These are phyloP conservation scores for Carex kokanica DNA, from an alignment of 176 grass and related monocot genomes.

Conservation along the genomic window DNA sequence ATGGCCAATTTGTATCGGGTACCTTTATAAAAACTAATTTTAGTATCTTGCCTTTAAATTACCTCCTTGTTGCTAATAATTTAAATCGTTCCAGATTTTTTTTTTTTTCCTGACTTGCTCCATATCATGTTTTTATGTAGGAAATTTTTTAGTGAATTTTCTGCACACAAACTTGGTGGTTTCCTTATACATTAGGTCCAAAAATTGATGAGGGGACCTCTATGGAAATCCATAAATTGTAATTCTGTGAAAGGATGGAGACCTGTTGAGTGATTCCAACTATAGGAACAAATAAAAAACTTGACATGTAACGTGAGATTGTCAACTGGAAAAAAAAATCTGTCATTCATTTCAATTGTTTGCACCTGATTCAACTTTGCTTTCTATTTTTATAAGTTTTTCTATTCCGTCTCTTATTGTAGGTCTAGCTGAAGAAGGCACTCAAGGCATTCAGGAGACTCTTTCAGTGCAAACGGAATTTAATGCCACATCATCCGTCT, in stretches of 20 bases:
- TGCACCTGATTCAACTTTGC: not conserved
- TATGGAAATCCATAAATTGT: slow-evolving; percentile 5
- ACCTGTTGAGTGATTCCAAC: not conserved
- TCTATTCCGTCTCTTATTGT: not conserved
- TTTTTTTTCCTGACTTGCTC: not conserved
- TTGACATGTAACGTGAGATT: not conserved
- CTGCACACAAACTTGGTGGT: not conserved
- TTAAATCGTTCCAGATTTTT: not conserved
- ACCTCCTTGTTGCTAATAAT: not conserved
- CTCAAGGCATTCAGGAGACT: not conserved
- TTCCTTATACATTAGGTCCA: not conserved
- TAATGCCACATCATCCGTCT: not conserved
- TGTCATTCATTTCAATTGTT: not conserved
- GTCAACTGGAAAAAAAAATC: not conserved
- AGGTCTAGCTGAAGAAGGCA: not conserved
- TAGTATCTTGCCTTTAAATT: not conserved
- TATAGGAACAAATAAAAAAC: not conserved
- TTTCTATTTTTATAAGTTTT: not conserved
- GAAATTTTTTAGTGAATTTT: not conserved
- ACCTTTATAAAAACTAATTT: not conserved
- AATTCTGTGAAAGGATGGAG: slow-evolving; percentile 1
- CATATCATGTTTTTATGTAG: not conserved
- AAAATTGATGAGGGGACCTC: not conserved
- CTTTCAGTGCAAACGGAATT: not conserved
- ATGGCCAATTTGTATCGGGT: not conserved